Evolutionary conservation across 2,329 filamentous ascomycete genomes (phyloP).

Genomic region (Verticillium nubilum): DNA sequence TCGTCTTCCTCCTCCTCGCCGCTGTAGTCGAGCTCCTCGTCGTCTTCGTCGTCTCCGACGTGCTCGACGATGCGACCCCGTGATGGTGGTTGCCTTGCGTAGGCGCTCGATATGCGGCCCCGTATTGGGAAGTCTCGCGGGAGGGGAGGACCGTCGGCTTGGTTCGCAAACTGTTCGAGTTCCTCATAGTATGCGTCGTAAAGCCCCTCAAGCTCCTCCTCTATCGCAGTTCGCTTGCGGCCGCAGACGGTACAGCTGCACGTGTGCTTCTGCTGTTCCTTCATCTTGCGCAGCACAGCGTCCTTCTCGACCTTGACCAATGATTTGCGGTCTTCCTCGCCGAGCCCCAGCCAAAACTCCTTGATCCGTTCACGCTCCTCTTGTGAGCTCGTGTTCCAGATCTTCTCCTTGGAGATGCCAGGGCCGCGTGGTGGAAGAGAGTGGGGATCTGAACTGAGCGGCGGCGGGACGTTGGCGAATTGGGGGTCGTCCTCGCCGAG

Average conservation of each 20-base stretch:
- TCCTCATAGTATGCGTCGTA: constrained; percentile 99
- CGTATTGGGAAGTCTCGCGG: constrained; percentile 58
- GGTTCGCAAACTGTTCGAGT: constrained; percentile 93
- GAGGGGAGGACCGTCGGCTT: constrained; percentile 65
- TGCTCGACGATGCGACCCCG: constrained; percentile 70
- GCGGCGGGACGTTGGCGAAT: constrained; percentile 22
- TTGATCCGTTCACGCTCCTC: constrained; percentile 97
- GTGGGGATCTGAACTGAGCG: constrained; percentile 10
- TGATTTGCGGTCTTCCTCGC: constrained; percentile 90
- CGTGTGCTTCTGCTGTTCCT: constrained; percentile 98
- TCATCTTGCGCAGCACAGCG: constrained; percentile 97
- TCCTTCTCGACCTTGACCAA: constrained; percentile 98
- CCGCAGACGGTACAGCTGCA: constrained; percentile 98
- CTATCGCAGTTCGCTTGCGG: constrained; percentile 91
- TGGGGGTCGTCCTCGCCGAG: constrained; percentile 14
- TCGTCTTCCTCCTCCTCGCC: constrained; percentile 51
- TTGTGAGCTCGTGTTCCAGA: constrained; percentile 94
- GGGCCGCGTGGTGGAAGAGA: constrained; percentile 25
- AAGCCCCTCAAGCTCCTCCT: constrained; percentile 93
- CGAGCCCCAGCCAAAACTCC: constrained; percentile 93
- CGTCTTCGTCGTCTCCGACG: constrained; percentile 48
- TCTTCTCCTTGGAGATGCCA: constrained; percentile 69
- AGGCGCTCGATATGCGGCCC: constrained; percentile 53
- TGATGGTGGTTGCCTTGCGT: constrained; percentile 63
- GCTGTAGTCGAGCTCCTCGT: constrained; percentile 45